phyloP scores from a whole-genome alignment of 2,329 filamentous ascomycete genomes.

The Penicillium palitans region DNA sequence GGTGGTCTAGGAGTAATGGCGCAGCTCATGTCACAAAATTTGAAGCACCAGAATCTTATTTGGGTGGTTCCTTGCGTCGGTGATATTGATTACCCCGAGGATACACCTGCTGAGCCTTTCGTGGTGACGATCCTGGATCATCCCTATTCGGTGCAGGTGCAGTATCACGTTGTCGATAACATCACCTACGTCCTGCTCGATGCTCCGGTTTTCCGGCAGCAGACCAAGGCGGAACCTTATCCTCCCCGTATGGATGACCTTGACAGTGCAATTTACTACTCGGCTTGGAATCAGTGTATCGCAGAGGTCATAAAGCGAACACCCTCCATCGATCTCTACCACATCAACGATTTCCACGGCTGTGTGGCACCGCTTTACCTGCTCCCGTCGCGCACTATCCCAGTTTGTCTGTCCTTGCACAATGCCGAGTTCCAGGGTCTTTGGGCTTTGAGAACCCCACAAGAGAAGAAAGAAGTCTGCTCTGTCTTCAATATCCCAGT shows the following conservation, averaged over 20 bases:
- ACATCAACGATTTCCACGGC: constrained; percentile 67
- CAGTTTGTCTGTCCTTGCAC: constrained; percentile 65
- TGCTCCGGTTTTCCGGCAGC: constrained; percentile 65
- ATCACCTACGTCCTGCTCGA: constrained; percentile 69
- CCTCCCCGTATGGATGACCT: constrained; percentile 69
- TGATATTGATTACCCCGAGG: constrained; percentile 64
- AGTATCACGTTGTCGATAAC: constrained; percentile 64
- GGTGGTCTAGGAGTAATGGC: constrained; percentile 71
- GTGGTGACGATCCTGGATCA: constrained; percentile 61
- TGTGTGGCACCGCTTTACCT: constrained; percentile 65
- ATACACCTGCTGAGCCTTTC: constrained; percentile 61
- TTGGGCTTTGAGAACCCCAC: constrained; percentile 64
- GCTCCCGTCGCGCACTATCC: constrained; percentile 59
- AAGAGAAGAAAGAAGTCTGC: constrained; percentile 64
- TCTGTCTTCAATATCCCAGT: constrained; percentile 60
- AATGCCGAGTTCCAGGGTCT: constrained; percentile 70
- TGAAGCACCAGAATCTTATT: constrained; percentile 64
- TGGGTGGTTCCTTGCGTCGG: constrained; percentile 66
- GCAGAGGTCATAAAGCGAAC: constrained; percentile 60
- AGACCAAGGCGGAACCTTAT: constrained; percentile 64
- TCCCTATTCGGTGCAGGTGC: constrained; percentile 62
- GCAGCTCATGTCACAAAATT: constrained; percentile 65
- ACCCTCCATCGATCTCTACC: constrained; percentile 64
- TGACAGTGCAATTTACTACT: constrained; percentile 67
- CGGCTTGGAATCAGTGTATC: constrained; percentile 70